Conservation (phyloP, 352 stramenopile genomes). For the Globisporangium cystogenes region DNA sequence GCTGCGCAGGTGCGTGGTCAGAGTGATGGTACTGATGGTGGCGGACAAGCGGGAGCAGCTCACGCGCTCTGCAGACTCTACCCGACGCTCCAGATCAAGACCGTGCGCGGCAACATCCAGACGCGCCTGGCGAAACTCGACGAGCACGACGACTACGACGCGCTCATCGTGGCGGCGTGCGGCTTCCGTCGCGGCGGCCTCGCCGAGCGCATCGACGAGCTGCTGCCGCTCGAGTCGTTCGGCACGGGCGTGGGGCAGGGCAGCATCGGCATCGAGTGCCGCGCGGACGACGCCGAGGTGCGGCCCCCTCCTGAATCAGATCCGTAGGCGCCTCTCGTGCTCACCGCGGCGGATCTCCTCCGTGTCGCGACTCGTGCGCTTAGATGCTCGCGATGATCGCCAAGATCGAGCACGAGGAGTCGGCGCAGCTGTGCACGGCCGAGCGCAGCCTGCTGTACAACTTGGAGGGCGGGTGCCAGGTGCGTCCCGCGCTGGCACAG, state of each 20-base stretch:
- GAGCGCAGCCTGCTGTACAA: slow-evolving; percentile 80
- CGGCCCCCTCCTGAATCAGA: too few species aligned
- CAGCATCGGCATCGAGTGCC: slow-evolving; percentile 84
- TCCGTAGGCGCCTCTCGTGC: background rate
- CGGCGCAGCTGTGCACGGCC: slow-evolving; percentile 71
- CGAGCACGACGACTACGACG: slow-evolving; percentile 77
- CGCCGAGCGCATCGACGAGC: slow-evolving; percentile 68
- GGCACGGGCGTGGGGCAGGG: slow-evolving; percentile 82
- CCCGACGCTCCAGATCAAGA: slow-evolving; percentile 79
- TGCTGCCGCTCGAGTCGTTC: slow-evolving; percentile 66
- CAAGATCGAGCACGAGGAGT: slow-evolving; percentile 72
- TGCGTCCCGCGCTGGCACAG: slow-evolving; percentile 9
- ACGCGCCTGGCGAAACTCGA: slow-evolving; percentile 84
- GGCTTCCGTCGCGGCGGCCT: slow-evolving; percentile 74
- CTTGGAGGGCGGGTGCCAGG: slow-evolving; percentile 84
- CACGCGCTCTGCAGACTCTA: slow-evolving; percentile 25
- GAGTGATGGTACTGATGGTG: too few species aligned
- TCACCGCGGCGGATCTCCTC: background rate
- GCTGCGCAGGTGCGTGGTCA: slow-evolving; percentile 21
- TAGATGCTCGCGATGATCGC: slow-evolving; percentile 73
- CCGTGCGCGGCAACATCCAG: slow-evolving; percentile 85
- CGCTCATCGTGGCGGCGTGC: slow-evolving; percentile 83
- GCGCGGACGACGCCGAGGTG: slow-evolving; percentile 34
- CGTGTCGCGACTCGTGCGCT: background rate
- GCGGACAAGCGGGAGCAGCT: too few species aligned